Evolutionary conservation across 1,284 basidiomycete species (phyloP).

Genomic region (Melampsora abietis-canadensis): DNA sequence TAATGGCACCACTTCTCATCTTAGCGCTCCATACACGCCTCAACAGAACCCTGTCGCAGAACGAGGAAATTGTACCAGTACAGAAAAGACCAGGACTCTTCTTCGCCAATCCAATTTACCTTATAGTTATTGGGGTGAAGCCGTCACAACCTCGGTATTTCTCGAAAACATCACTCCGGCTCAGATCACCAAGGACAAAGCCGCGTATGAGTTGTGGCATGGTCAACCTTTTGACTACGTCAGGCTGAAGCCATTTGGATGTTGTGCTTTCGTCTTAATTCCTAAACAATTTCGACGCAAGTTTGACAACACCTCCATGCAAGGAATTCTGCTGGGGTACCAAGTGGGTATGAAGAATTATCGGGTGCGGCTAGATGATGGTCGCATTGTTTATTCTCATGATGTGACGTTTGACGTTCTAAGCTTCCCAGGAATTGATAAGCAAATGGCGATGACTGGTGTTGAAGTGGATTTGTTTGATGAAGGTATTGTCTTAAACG

Average conservation of each 20-base stretch:
- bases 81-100: constrained; percentile 50
- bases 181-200: no score
- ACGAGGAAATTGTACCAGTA: constrained; percentile 48
- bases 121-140: constrained; percentile 53
- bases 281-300: no score
- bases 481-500: no score
- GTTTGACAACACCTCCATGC: no score
- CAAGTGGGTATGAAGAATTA: constrained; percentile 12
- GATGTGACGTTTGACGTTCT: background rate
- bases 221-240: background rate
- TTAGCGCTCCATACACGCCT: no score
- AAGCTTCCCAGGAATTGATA: constrained; percentile 7
- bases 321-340: no score
- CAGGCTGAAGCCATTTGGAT: constrained; percentile 12
- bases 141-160: constrained; percentile 51
- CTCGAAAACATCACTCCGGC: constrained; percentile 38
- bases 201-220: no score
- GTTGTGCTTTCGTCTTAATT: background rate
- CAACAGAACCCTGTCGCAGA: constrained; percentile 31
- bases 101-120: constrained; percentile 50
- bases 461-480: no score
- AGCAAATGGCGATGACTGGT: no score
- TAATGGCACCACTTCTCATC: no score
- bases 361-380: background rate
- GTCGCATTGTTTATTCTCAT: background rate